Conservation (phyloP, 108 stramenopile genomes). For the Pseudonitzschia multiseries region DNA sequence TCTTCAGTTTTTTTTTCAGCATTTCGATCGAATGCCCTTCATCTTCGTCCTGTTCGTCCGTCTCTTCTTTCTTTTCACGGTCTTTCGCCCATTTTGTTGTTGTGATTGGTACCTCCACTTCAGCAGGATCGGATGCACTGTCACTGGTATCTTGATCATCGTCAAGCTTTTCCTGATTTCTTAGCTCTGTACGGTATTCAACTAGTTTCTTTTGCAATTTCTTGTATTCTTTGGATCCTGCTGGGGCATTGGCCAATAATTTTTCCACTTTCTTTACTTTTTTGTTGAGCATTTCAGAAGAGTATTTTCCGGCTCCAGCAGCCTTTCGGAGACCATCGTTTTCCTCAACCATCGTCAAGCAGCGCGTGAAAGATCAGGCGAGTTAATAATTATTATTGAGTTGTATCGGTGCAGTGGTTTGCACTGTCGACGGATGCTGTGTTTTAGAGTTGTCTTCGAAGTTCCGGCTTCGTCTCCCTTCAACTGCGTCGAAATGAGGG, state of each 20-base stretch:
- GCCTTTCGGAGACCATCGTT: not conserved
- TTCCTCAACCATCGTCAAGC: not conserved
- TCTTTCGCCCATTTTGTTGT: not conserved
- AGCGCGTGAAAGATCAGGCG: too few relatives aligned
- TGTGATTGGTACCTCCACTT: not conserved
- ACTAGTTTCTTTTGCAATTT: conserved; percentile 21
- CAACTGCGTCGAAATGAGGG: too few relatives aligned
- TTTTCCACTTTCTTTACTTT: conserved; percentile 35
- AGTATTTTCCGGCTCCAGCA: not conserved
- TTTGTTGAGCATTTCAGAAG: conserved; percentile 20
- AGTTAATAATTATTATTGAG: too few relatives aligned
- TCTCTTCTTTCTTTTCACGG: not conserved
- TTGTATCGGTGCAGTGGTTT: too few relatives aligned
- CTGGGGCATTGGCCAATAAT: not conserved
- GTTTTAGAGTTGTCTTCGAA: too few relatives aligned
- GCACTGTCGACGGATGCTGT: too few relatives aligned
- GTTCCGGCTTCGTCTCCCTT: too few relatives aligned
- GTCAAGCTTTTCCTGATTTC: not conserved
- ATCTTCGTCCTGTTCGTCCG: not conserved
- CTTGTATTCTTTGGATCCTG: conserved; percentile 30
- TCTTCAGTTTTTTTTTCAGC: conserved; percentile 33
- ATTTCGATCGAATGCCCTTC: conserved; percentile 21
- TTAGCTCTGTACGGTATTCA: not conserved
- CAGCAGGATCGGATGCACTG: not conserved
- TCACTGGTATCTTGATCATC: not conserved